phyloP scores from a whole-genome alignment of 2,329 filamentous ascomycete genomes.

The Penicillium sp. region DNA sequence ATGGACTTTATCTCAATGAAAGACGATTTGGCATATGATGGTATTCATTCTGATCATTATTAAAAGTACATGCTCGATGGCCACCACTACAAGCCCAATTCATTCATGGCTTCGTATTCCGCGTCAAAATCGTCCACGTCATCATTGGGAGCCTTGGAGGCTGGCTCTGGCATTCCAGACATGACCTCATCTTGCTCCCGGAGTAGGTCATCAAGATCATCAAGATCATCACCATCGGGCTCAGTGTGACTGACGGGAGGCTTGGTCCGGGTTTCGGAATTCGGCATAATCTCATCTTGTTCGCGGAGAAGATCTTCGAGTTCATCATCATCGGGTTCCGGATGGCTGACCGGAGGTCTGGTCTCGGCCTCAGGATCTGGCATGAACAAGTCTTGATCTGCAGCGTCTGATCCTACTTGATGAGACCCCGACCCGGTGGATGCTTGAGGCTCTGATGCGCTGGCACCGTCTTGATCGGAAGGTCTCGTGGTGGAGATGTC shows the following conservation, averaged over 20 bases:
- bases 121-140: slow-evolving; percentile 53
- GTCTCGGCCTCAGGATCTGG: slow-evolving; percentile 21
- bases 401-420: background rate
- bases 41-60: slow-evolving; percentile 11
- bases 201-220: slow-evolving; percentile 58
- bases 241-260: slow-evolving; percentile 15
- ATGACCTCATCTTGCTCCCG: slow-evolving; percentile 46
- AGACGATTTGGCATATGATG: background rate
- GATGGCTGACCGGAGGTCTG: slow-evolving; percentile 13
- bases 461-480: slow-evolving; percentile 2
- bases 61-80: background rate
- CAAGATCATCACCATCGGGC: slow-evolving; percentile 52
- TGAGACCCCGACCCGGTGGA: background rate
- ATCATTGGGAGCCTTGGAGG: background rate
- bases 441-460: background rate
- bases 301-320: slow-evolving; percentile 59
- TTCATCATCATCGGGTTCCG: slow-evolving; percentile 47
- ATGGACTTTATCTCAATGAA: background rate
- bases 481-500: slow-evolving; percentile 3
- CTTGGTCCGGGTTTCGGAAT: slow-evolving; percentile 6
- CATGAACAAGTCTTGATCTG: slow-evolving; percentile 32
- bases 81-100: slow-evolving; percentile 23
- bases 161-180: slow-evolving; percentile 3
- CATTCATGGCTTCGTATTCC: slow-evolving; percentile 67
- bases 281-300: slow-evolving; percentile 39